These are phyloP conservation scores for Nematodospora valgi DNA, from an alignment of 805 yeast species.

Conservation along the genomic window DNA sequence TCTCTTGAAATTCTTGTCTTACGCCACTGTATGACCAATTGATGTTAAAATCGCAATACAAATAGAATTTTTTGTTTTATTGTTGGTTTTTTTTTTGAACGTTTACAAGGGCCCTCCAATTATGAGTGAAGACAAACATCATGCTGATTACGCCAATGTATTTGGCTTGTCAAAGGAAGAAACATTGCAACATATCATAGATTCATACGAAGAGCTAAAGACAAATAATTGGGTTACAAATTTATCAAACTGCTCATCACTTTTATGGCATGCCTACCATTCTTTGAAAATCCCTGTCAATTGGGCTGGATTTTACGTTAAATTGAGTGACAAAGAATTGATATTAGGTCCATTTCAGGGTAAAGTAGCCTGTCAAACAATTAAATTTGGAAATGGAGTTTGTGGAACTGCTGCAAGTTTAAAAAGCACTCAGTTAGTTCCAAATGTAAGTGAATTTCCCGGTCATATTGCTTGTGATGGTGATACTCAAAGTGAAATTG, in stretches of 20 bases:
- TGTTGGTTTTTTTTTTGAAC: too few relatives aligned
- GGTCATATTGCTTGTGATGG: conserved; percentile 98
- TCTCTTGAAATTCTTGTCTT: too few relatives aligned
- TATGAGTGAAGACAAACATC: conserved; percentile 31
- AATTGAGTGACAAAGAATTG: conserved; percentile 46
- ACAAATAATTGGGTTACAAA: conserved; percentile 87
- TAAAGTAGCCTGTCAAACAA: conserved; percentile 90
- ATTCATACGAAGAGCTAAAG: conserved; percentile 65
- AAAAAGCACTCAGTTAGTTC: conserved; percentile 66
- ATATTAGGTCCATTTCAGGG: conserved; percentile 94
- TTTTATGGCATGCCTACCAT: conserved; percentile 84
- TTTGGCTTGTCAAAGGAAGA: conserved; percentile 42
- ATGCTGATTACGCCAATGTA: conserved; percentile 74
- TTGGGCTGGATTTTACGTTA: conserved; percentile 91
- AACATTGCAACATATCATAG: conserved; percentile 53
- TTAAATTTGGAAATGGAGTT: conserved; percentile 78
- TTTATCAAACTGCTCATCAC: conserved; percentile 78
- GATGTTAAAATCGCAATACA: neutral
- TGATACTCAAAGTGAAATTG: conserved; percentile 88
- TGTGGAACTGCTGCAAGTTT: conserved; percentile 80
- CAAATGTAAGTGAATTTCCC: conserved; percentile 73
- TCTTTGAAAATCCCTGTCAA: conserved; percentile 59
- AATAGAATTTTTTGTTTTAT: neutral
- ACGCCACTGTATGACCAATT: too few relatives aligned
- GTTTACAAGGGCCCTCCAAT: too few relatives aligned